These are phyloP conservation scores for Phytophthora colocasiae DNA, from an alignment of 352 stramenopile species.

Conservation along the genomic window DNA sequence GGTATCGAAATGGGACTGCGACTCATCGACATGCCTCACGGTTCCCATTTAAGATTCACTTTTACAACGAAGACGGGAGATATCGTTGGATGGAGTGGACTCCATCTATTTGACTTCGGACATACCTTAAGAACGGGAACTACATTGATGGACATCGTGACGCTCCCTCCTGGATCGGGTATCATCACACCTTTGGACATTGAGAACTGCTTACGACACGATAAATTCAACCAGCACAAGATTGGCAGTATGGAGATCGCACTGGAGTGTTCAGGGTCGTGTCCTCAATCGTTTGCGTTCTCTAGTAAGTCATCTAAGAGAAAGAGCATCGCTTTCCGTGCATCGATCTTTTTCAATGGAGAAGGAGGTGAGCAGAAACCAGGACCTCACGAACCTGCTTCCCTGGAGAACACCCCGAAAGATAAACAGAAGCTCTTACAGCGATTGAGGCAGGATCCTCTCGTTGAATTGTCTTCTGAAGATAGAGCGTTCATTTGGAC, in stretches of 20 bases:
- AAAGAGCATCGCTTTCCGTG: slow-evolving; percentile 64
- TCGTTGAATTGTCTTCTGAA: slow-evolving; percentile 64
- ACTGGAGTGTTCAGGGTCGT: slow-evolving; percentile 52
- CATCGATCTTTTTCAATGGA: slow-evolving; percentile 71
- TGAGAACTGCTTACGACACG: slow-evolving; percentile 67
- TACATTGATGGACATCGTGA: slow-evolving; percentile 56
- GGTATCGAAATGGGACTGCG: slow-evolving; percentile 47
- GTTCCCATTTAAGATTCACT: slow-evolving; percentile 72
- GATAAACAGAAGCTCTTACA: slow-evolving; percentile 59
- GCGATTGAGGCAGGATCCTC: slow-evolving; percentile 65
- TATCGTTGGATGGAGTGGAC: slow-evolving; percentile 63
- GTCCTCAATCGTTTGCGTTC: slow-evolving; percentile 60
- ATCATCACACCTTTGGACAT: slow-evolving; percentile 72
- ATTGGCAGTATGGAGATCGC: slow-evolving; percentile 56
- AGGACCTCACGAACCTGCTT: slow-evolving; percentile 10
- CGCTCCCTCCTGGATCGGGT: slow-evolving; percentile 14
- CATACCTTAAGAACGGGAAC: slow-evolving; percentile 67
- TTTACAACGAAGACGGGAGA: slow-evolving; percentile 53
- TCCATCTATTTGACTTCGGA: slow-evolving; percentile 87
- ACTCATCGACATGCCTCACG: slow-evolving; percentile 77
- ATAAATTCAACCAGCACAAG: slow-evolving; percentile 39
- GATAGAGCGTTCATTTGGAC: slow-evolving; percentile 81
- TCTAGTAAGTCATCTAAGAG: slow-evolving; percentile 61
- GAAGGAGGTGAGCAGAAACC: slow-evolving; percentile 6
- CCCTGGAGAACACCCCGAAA: slow-evolving; percentile 37